Conservation (phyloP, 352 stramenopile species). For the Saprolegnia parasitica region DNA sequence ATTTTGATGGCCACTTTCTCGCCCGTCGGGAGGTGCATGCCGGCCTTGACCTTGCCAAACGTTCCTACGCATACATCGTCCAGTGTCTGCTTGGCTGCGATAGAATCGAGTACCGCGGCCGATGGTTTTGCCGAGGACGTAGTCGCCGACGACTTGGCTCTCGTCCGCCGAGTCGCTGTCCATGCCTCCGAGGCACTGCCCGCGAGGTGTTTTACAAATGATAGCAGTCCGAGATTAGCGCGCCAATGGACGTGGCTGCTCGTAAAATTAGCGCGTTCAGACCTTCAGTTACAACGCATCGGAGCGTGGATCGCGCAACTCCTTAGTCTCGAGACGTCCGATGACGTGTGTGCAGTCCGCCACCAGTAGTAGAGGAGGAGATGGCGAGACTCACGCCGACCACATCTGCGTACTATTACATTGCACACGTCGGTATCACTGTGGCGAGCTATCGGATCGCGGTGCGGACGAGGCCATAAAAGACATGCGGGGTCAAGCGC, state of each 20-base stretch:
- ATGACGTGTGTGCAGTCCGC: too few relatives aligned
- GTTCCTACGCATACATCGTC: conserved; percentile 53
- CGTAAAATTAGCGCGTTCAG: too few relatives aligned
- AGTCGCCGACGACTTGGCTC: conserved; percentile 73
- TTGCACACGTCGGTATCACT: not conserved
- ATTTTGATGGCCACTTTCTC: conserved; percentile 92
- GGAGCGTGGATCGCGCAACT: too few relatives aligned
- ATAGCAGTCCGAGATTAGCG: not conserved
- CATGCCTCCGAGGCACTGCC: not conserved
- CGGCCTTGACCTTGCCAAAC: conserved; percentile 91
- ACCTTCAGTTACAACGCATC: too few relatives aligned
- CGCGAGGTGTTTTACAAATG: conserved; percentile 1
- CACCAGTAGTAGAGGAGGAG: too few relatives aligned
- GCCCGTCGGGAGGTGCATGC: conserved; percentile 80
- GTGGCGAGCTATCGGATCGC: not conserved
- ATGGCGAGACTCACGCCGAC: not conserved
- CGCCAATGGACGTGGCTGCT: not conserved
- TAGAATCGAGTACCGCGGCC: conserved; percentile 51
- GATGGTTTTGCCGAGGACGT: conserved; percentile 87
- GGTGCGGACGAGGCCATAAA: conserved; percentile 24
- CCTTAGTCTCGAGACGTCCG: too few relatives aligned
- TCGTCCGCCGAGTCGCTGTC: conserved; percentile 1
- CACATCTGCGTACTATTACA: not conserved
- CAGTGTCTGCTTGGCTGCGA: not conserved
- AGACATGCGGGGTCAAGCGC: not conserved